These are phyloP conservation scores for Lophium mytilinum DNA, from an alignment of 495 filamentous ascomycete genomes.

Conservation along the genomic window DNA sequence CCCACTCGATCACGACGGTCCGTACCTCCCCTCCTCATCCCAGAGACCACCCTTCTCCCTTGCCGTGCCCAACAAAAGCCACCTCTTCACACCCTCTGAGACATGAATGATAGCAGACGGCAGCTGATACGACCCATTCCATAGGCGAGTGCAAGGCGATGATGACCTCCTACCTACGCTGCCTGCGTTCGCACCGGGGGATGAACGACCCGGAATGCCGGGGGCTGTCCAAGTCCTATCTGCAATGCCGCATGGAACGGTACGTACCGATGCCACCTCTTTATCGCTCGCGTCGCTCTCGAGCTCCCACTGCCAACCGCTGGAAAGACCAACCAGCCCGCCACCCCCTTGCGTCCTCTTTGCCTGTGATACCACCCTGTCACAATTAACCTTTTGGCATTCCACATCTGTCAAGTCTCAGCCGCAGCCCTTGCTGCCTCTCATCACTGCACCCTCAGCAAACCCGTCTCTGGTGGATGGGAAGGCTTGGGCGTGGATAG, in stretches of 20 bases:
- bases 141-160: constrained; percentile 87
- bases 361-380: constrained; percentile 19
- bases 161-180: constrained; percentile 74
- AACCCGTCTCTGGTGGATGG: constrained; percentile 4
- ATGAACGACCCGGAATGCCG: constrained; percentile 82
- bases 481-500: neutral
- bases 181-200: constrained; percentile 71
- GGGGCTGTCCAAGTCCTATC: constrained; percentile 74
- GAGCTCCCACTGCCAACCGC: neutral
- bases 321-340: constrained; percentile 5
- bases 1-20: constrained; percentile 91
- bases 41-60: neutral
- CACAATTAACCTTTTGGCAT: constrained; percentile 2
- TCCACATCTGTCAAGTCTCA: constrained; percentile 12
- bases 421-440: neutral
- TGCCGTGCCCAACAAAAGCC: neutral
- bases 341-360: neutral
- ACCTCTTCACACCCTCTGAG: neutral
- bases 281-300: no score
- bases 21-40: constrained; percentile 17
- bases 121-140: constrained; percentile 4
- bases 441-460: neutral
- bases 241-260: constrained; percentile 91
- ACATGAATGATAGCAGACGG: neutral
- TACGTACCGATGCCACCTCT: constrained; percentile 38